Percentiles rank a stretch among this genome's conserved stretches.
Evolutionary conservation across 1,139 yeast genomes (phyloP).

Genomic region (Suhomyces guaymorum): DNA sequence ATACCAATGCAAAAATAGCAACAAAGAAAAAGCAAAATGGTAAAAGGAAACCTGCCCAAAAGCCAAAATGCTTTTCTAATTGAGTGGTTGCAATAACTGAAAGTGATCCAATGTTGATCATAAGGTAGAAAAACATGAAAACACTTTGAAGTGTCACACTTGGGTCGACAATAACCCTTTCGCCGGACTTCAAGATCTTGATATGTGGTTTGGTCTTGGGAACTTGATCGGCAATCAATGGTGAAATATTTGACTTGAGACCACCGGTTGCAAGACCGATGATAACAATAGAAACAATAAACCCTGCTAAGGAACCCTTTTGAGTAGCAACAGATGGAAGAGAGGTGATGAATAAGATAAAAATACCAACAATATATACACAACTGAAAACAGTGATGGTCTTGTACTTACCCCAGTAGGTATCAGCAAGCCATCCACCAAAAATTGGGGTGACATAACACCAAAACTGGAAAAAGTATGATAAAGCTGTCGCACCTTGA

Average conservation of each 20-base stretch:
- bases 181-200: conserved; percentile 37
- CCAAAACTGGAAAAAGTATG: conserved; percentile 27
- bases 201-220: conserved; percentile 38
- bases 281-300: conserved; percentile 60
- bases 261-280: conserved; percentile 66
- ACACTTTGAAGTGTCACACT: conserved; percentile 44
- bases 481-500: conserved; percentile 38
- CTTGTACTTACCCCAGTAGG: conserved; percentile 23
- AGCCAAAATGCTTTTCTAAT: conserved; percentile 38
- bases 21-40: conserved; percentile 23
- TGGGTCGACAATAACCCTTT: conserved; percentile 43
- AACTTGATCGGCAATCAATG: conserved; percentile 25
- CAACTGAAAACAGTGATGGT: conserved; percentile 49
- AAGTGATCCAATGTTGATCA: conserved; percentile 44
- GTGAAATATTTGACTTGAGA: conserved; percentile 23
- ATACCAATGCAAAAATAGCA: conserved; percentile 17
- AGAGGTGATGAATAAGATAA: conserved; percentile 69
- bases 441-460: conserved; percentile 24
- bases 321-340: conserved; percentile 59
- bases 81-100: conserved; percentile 46
- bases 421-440: conserved; percentile 27
- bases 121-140: conserved; percentile 44
- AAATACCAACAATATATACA: conserved; percentile 61
- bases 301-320: conserved; percentile 48
- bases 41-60: conserved; percentile 44